phyloP scores from a whole-genome alignment of 202 grass and related monocot genomes.

The Panicum hallii region DNA sequence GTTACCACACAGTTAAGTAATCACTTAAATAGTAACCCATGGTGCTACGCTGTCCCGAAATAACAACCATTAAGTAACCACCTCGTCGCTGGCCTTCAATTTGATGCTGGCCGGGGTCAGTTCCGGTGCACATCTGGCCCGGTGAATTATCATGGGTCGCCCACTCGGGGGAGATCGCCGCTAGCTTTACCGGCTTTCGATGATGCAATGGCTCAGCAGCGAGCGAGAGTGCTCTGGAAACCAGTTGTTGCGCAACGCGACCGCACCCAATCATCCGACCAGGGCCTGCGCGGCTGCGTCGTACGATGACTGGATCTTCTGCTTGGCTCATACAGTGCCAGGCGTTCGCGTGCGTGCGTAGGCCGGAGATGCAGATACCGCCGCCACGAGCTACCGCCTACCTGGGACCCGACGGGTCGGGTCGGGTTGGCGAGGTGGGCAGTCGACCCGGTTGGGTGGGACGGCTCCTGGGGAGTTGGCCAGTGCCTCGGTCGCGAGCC shows the following conservation, averaged over 20 bases:
- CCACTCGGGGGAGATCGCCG: background rate
- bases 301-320: background rate
- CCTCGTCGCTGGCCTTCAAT: background rate
- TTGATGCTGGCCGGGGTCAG: background rate
- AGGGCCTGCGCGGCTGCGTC: background rate
- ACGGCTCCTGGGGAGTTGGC: background rate
- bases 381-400: constrained; percentile 25
- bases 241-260: constrained; percentile 19
- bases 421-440: background rate
- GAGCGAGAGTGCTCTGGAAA: background rate
- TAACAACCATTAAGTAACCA: background rate
- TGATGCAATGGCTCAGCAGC: background rate
- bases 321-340: background rate
- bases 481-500: background rate
- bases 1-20: background rate
- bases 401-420: background rate
- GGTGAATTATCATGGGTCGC: background rate
- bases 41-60: background rate
- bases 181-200: constrained; percentile 29
- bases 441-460: background rate
- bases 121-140: constrained; percentile 34
- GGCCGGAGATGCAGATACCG: background rate
- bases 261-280: background rate
- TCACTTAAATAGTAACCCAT: background rate
- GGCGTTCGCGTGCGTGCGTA: background rate